Evolutionary conservation across 148 eudicot species (phyloP).

Genomic region (Salicornia ramosissima): DNA sequence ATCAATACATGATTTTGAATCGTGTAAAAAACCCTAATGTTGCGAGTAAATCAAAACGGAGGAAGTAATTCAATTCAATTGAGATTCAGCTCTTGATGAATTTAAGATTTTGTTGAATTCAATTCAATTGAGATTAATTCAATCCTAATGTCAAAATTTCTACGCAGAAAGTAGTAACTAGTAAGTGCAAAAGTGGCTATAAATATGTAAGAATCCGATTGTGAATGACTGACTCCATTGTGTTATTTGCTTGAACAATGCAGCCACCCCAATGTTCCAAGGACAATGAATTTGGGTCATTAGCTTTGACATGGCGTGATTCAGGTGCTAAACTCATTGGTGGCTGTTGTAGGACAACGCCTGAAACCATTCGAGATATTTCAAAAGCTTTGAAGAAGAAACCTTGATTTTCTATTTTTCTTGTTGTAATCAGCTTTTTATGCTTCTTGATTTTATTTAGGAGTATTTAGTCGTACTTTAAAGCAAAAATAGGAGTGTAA

Average conservation of each 20-base stretch:
- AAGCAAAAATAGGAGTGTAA: neutral
- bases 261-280: slow-evolving; percentile 76
- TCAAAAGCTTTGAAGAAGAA: slow-evolving; percentile 46
- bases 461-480: neutral
- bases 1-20: too few species aligned
- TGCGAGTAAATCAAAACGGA: too few species aligned
- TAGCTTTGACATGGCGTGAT: slow-evolving; percentile 65
- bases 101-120: too few species aligned
- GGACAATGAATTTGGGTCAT: slow-evolving; percentile 47
- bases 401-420: slow-evolving; percentile 9
- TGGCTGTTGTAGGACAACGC: slow-evolving; percentile 80
- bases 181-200: too few species aligned
- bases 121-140: too few species aligned
- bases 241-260: slow-evolving; percentile 7
- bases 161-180: too few species aligned
- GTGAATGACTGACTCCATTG: neutral
- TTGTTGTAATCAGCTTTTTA: neutral
- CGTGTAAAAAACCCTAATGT: too few species aligned
- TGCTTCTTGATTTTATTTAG: neutral
- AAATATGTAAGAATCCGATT: too few species aligned
- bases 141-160: too few species aligned
- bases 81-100: too few species aligned
- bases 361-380: slow-evolving; percentile 52
- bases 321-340: slow-evolving; percentile 82
- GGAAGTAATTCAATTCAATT: too few species aligned